Conservation (phyloP, 202 grass and related monocot genomes). For the Brachypodium distachyon region DNA sequence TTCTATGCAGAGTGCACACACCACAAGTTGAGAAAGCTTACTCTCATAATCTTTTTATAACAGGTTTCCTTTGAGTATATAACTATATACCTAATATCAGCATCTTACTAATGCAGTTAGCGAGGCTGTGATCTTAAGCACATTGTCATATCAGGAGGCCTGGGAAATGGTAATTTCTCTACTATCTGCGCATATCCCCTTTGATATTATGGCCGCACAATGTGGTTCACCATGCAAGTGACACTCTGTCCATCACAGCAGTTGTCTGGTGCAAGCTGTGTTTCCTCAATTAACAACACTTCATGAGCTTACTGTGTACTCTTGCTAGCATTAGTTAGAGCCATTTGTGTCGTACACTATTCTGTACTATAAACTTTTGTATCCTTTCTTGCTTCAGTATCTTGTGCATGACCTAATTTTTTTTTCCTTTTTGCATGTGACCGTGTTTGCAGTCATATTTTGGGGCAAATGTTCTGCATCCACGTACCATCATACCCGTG, state of each 20-base stretch:
- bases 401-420: slow-evolving; percentile 2
- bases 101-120: slow-evolving; percentile 50
- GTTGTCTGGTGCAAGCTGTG: neutral
- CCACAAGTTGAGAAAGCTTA: neutral
- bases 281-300: neutral
- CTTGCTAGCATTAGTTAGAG: neutral
- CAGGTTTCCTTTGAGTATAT: neutral
- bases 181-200: neutral
- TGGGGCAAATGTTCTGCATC: slow-evolving; percentile 96
- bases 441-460: slow-evolving; percentile 80
- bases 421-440: neutral
- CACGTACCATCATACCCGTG: slow-evolving; percentile 95
- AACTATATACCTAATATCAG: neutral
- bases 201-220: neutral
- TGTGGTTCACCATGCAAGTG: neutral
- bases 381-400: neutral
- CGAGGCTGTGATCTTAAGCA: slow-evolving; percentile 70
- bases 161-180: slow-evolving; percentile 80
- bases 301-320: neutral
- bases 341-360: neutral
- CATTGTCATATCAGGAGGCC: slow-evolving; percentile 78
- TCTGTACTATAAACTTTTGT: neutral
- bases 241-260: neutral
- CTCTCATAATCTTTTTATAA: neutral
- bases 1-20: neutral